These are phyloP conservation scores for Pyrenochaeta sp. DNA, from an alignment of 2,329 filamentous ascomycete species.

Conservation along the genomic window DNA sequence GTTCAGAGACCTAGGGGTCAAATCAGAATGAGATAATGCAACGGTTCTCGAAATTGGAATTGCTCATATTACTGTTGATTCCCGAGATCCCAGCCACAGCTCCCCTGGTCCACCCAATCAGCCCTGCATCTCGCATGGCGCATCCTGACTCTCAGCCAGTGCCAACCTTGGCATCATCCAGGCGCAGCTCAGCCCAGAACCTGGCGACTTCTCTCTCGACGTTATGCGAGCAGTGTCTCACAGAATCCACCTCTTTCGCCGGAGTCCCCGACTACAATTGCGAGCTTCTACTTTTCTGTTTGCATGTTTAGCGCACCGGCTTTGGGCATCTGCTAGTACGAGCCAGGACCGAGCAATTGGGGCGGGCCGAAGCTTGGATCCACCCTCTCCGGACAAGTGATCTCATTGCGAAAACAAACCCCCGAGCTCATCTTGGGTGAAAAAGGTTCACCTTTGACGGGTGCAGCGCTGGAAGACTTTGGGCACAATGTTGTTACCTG, in stretches of 20 bases:
- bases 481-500: constrained; percentile 40
- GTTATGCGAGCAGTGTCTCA: constrained; percentile 1
- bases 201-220: constrained; percentile 11
- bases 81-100: constrained; percentile 24
- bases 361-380: constrained; percentile 22
- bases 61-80: constrained; percentile 5
- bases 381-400: constrained; percentile 32
- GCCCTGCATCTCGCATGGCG: constrained; percentile 24
- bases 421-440: constrained; percentile 13
- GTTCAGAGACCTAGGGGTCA: neutral
- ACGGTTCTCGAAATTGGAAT: neutral
- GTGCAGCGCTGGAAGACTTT: constrained; percentile 6
- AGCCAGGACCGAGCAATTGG: constrained; percentile 23
- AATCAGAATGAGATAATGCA: neutral
- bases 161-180: constrained; percentile 29
- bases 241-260: constrained; percentile 5
- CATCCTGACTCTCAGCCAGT: constrained; percentile 23
- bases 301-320: constrained; percentile 12
- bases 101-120: constrained; percentile 23
- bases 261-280: constrained; percentile 10
- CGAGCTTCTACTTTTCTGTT: constrained; percentile 2
- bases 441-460: constrained; percentile 14
- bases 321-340: constrained; percentile 23
- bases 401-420: constrained; percentile 32
- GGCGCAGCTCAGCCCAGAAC: constrained; percentile 31